Percentiles rank a stretch among this genome's conserved stretches.
These are phyloP conservation scores for Hypoxylon perforatum DNA, from an alignment of 495 filamentous ascomycete species.

Conservation along the genomic window DNA sequence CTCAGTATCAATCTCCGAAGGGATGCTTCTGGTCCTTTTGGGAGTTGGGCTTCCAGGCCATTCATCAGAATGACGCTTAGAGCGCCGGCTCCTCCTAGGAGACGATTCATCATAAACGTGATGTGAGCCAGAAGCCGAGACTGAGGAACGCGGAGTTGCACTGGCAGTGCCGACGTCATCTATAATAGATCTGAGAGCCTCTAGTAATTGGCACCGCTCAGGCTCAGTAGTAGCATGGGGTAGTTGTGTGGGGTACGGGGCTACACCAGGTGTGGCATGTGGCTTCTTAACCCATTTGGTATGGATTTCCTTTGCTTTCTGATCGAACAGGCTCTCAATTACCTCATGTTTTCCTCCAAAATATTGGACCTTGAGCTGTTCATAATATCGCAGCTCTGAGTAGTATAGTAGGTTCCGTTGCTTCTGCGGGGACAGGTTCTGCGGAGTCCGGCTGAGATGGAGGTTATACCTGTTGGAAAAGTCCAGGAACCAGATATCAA, in stretches of 20 bases:
- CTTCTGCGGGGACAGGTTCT: constrained; percentile 30
- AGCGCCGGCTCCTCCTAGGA: constrained; percentile 14
- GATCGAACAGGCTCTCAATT: constrained; percentile 34
- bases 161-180: constrained; percentile 23
- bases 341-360: constrained; percentile 26
- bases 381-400: constrained; percentile 38
- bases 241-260: constrained; percentile 28
- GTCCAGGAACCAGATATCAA: constrained; percentile 47
- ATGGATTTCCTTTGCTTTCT: constrained; percentile 39
- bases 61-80: constrained; percentile 31
- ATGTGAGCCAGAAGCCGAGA: constrained; percentile 10
- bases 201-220: constrained; percentile 32
- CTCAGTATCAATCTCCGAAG: constrained; percentile 33
- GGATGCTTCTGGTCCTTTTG: constrained; percentile 26
- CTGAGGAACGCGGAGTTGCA: constrained; percentile 20
- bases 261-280: constrained; percentile 22
- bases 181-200: constrained; percentile 34
- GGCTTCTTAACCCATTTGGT: constrained; percentile 45
- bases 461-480: constrained; percentile 45
- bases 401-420: constrained; percentile 27
- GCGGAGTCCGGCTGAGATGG: constrained; percentile 36
- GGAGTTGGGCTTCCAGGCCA: constrained; percentile 19
- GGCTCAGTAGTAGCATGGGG: constrained; percentile 38
- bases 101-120: constrained; percentile 27
- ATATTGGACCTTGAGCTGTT: constrained; percentile 35